phyloP scores from a whole-genome alignment of 1,284 basidiomycete genomes.

The Cutaneotrichosporon arboriforme region DNA sequence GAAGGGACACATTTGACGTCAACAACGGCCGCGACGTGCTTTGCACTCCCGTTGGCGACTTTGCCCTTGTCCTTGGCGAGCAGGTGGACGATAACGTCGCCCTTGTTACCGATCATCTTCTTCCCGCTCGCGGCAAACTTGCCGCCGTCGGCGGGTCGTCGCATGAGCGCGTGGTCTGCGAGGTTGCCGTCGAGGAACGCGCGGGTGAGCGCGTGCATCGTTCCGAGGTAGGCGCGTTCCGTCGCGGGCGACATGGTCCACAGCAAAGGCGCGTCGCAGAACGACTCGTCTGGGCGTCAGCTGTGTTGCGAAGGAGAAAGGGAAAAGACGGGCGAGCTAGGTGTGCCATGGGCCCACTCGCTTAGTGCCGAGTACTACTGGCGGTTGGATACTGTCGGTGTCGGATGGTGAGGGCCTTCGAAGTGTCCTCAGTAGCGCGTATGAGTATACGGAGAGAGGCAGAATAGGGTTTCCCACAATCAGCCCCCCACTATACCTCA shows the following conservation, averaged over 20 bases:
- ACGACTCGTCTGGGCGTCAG: conserved; percentile 35
- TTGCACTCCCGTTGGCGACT: neutral
- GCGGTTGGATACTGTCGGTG: too few relatives aligned
- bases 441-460: too few relatives aligned
- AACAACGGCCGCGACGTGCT: too few relatives aligned
- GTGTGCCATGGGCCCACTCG: too few relatives aligned
- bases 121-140: neutral
- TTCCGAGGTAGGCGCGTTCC: conserved; percentile 20
- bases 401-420: too few relatives aligned
- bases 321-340: too few relatives aligned
- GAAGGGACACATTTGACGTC: too few relatives aligned
- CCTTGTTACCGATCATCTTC: neutral
- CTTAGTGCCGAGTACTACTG: too few relatives aligned
- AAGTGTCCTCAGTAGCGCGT: too few relatives aligned
- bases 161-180: conserved; percentile 9
- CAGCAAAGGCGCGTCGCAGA: conserved; percentile 41
- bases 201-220: conserved; percentile 32
- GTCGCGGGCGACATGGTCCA: conserved; percentile 15
- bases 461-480: too few relatives aligned
- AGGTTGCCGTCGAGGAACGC: conserved; percentile 28
- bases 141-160: conserved; percentile 21
- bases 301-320: neutral
- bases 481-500: too few relatives aligned
- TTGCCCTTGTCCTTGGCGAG: neutral
- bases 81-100: neutral